Evolutionary conservation across 768 basidiomycete species (phyloP), one percentile per base, ranked within the genome.

Genomic region (Lentinus tigrinus): DNA sequence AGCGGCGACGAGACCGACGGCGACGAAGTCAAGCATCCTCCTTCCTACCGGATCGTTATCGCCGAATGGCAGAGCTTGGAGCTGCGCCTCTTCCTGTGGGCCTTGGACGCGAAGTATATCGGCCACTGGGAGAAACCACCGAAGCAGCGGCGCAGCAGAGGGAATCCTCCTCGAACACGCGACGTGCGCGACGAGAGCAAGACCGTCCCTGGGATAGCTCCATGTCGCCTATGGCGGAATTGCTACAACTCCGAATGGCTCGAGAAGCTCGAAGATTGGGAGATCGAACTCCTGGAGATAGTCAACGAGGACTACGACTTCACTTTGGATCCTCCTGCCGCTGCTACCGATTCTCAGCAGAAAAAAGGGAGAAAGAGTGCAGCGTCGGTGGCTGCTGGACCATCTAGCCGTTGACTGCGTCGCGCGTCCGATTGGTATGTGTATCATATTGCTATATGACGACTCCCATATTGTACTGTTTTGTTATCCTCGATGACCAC

Each of bases 221-320:
- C 54, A 16, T 7, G 3, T 6, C 36, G 54, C 3, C 24, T 55
- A 8, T 55, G 54, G 54, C 21, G 44, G 3, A 55, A 55, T 36
- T 55, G 54, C 46, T 55, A 55, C 17, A 28, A 55, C 16, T 23
- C 3, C 3, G 34, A 5, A 10, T 55, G 54, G 54, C 46, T 55
- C 3, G 17, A 23, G 36, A 48, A 2, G 16, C 21, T 38, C 11
- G n/a, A 8, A 2, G 24, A 38, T 1, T 47, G 28, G 36, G 36
- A 55, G 24, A 24, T 13, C 8, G 46, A 55, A 23, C 11, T 14
- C 21, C 16, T 55, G 23, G 54, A 47, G 7, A 47, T 55, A 14
- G n/a, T 47, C 9, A 37, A 47, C 13, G 24, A 38, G 34, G 46
- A 47, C 27, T 55, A 55, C 54, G 23, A 47, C 19, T 55, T 55